phyloP scores from a whole-genome alignment of 805 yeast genomes.

The Metschnikowia cerradonensis region DNA sequence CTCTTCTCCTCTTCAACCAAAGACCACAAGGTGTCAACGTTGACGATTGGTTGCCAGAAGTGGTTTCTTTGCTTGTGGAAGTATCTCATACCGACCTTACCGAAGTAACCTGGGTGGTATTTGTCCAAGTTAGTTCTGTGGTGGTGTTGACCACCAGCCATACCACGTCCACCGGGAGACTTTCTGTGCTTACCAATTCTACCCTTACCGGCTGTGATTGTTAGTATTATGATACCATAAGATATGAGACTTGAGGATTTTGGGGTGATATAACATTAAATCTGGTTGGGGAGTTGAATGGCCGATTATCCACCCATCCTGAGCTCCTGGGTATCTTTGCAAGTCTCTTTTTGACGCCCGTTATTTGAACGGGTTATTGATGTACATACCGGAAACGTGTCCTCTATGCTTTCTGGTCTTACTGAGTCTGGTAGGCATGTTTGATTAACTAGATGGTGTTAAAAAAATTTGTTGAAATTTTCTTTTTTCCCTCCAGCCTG shows the following conservation, averaged over 20 bases:
- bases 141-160: constrained; percentile 99
- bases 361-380: neutral
- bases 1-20: constrained; percentile 90
- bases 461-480: constrained; percentile 6
- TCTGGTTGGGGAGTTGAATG: neutral
- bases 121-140: constrained; percentile 99
- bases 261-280: neutral
- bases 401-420: constrained; percentile 99
- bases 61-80: constrained; percentile 94
- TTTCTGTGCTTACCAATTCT: constrained; percentile 99
- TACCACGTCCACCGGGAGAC: constrained; percentile 99
- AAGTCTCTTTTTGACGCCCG: neutral
- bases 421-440: constrained; percentile 98
- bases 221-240: constrained; percentile 26
- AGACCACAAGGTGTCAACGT: constrained; percentile 98
- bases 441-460: constrained; percentile 15
- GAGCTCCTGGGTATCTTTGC: neutral
- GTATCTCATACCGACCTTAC: constrained; percentile 99
- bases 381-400: constrained; percentile 94
- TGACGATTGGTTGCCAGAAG: constrained; percentile 97
- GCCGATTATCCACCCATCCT: neutral
- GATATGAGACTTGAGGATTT: neutral
- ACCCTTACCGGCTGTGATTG: constrained; percentile 94
- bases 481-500: constrained; percentile 14
- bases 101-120: constrained; percentile 99